Conservation (phyloP, 192 early-diverging fungal genomes). For the Rhizoclosmatium sp. region DNA sequence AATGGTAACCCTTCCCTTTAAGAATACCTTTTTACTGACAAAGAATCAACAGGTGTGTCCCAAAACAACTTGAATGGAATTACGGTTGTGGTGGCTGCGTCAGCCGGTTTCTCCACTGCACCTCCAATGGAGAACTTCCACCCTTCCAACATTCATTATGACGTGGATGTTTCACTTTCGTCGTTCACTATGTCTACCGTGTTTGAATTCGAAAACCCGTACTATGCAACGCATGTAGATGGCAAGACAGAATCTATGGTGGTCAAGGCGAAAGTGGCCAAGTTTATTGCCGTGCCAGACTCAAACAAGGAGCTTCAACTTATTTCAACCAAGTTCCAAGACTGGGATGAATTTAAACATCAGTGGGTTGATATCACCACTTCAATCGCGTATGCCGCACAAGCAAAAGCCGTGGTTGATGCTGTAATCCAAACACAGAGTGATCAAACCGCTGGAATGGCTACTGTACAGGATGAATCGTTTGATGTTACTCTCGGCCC, state of each 20-base stretch:
- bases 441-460: constrained; percentile 24
- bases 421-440: constrained; percentile 9
- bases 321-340: constrained; percentile 20
- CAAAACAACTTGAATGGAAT: constrained; percentile 25
- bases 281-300: constrained; percentile 4
- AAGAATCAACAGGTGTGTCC: constrained; percentile 3
- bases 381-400: constrained; percentile 11
- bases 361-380: constrained; percentile 23
- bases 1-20: constrained; percentile 11
- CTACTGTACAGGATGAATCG: constrained; percentile 17
- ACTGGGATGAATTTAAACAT: constrained; percentile 4
- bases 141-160: constrained; percentile 13
- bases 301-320: background rate
- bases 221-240: background rate
- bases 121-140: constrained; percentile 6
- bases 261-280: constrained; percentile 30
- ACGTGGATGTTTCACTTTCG: constrained; percentile 7
- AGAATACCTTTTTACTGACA: background rate
- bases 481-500: constrained; percentile 23
- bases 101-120: constrained; percentile 20
- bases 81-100: background rate
- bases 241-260: constrained; percentile 7
- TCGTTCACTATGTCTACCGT: background rate
- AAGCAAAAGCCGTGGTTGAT: constrained; percentile 18
- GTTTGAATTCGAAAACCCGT: constrained; percentile 20